Base-by-base conservation (phyloP, 176 grass and related monocot species). In the Carex kokanica region DNA sequence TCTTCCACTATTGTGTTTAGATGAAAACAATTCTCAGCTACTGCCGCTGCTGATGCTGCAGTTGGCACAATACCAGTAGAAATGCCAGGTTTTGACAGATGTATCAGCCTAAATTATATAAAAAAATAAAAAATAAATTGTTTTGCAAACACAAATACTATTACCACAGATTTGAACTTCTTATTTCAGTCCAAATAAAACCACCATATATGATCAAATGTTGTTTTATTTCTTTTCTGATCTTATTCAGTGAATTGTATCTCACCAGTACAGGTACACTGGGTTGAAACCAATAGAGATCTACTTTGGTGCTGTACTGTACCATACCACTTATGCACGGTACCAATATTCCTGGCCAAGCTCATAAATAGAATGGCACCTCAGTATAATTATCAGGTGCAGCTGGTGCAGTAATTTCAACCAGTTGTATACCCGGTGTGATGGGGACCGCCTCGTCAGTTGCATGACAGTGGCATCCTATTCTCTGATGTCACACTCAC, bases 401-500 rank as follows among this genome's bases (percentile, higher is more conserved):
- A 66, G 93, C 89, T 79, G 96, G 96, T 40, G 96, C 91, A 41
- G 88, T 98, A 78, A 98, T 95, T 86, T 95, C 96, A 70, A 95
- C 96, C 75, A 98, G 63, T 79, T 98, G 91, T 90, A 99, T 99
- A 54, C 75, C 91, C 59, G 91, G 91, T 77, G 96, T 93, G 55
- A 95, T 87, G 2, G 85, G 91, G 24, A 86, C 88, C 69, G 91
- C 89, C 38, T 98, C 93, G 29, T 98, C 91, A 10, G 89, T 93
- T 11, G 93, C 91, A 87, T 99, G 91, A 86, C 49, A 86, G 92
- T 38, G 91, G 77, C 89, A 93, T 90, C 86, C 91, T 93, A 88
- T 92, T 90, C 43, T 87, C 80, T 64, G 92, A 92, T 16, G 90
- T 98, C 53, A 98, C 95, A 24, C 87, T 93, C 21, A 98, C 86